Base-by-base conservation (phyloP, 2,329 filamentous ascomycete species). In the Verticillium albo-atrum region DNA sequence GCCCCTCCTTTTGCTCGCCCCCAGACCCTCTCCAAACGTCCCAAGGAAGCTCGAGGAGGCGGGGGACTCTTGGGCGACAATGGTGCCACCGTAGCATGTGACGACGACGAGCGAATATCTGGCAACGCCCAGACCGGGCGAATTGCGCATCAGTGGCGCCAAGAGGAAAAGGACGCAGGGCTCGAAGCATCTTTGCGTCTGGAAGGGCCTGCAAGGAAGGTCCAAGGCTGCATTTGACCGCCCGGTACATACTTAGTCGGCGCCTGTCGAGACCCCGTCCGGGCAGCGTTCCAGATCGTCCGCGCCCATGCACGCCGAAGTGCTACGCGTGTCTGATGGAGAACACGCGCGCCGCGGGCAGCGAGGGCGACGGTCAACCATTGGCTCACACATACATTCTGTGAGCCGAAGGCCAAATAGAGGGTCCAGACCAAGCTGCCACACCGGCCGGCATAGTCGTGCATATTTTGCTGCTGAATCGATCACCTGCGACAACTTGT, bases 91-190 rank as follows among this genome's bases (percentile, higher is more conserved):
- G 54, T 56, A 56, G 26, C 30, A 42, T 26, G 34, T 47, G 54
- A 26, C 52, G 52, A 54, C 52, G 52, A 34, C 54, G 54, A 56
- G 54, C 34, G 54, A 56, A 56, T 56, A 56, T 56, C 54, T 42
- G 54, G 35, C 54, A 47, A 50, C 25, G 54, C 54, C 54, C 54
- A 56, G 54, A 37, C 37, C 54, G 54, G 54, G 35, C 54, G 35
- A 56, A 47, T 35, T 27, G 30, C 54, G 25, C 37, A 42, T 17
- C 25, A 17, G 23, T 32, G 4, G 35, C 25, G 54, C 54, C 54
- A 56, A 56, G 54, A 9, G 32, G 32, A 34, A 17, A 55, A 55
- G 42, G 32, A 47, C 42, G 54, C 54, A 56, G 34, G 35, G 23
- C 34, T 17, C 23, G 54, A 35, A 30, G 37, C n/a, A 20, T 50